Evolutionary conservation across 805 yeast genomes (phyloP).

Genomic region (Schwanniomyces sp.): DNA sequence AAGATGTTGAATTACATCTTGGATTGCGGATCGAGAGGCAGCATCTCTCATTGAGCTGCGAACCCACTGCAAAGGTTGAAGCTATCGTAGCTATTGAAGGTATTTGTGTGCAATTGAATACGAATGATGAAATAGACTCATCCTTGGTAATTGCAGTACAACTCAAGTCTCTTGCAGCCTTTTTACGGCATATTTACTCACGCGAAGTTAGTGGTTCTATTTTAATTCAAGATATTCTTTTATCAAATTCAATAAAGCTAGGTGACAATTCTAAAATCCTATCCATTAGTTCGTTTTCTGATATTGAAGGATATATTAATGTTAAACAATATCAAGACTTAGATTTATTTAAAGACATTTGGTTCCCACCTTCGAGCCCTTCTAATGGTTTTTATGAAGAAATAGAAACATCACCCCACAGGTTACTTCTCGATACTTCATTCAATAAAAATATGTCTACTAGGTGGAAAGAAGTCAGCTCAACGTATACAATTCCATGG

Average conservation of each 20-base stretch:
- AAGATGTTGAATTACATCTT: conserved; percentile 59
- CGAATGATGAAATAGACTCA: conserved; percentile 45
- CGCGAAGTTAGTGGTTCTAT: conserved; percentile 83
- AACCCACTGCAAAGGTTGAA: conserved; percentile 90
- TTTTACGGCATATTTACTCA: conserved; percentile 87
- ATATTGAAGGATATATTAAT: conserved; percentile 63
- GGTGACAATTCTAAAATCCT: conserved; percentile 40
- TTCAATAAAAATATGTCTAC: conserved; percentile 40
- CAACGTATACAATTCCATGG: conserved; percentile 75
- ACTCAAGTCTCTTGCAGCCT: conserved; percentile 59
- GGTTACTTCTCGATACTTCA: conserved; percentile 15
- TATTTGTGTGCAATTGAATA: conserved; percentile 56
- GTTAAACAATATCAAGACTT: conserved; percentile 86
- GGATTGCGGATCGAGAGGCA: conserved; percentile 72
- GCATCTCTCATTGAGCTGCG: conserved; percentile 77
- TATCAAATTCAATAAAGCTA: conserved; percentile 50
- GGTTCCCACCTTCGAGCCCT: conserved; percentile 51
- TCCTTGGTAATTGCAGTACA: conserved; percentile 44
- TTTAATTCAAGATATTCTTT: conserved; percentile 41
- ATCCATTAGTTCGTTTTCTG: conserved; percentile 53
- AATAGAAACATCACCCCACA: no score
- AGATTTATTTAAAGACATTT: conserved; percentile 76
- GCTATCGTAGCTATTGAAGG: conserved; percentile 77
- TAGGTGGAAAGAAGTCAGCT: conserved; percentile 56
- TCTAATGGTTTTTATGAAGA: background rate